Percentiles rank a stretch among this genome's conserved stretches.
phyloP scores from a whole-genome alignment of 371 early-diverging fungal genomes.

The Mortierella sp. region DNA sequence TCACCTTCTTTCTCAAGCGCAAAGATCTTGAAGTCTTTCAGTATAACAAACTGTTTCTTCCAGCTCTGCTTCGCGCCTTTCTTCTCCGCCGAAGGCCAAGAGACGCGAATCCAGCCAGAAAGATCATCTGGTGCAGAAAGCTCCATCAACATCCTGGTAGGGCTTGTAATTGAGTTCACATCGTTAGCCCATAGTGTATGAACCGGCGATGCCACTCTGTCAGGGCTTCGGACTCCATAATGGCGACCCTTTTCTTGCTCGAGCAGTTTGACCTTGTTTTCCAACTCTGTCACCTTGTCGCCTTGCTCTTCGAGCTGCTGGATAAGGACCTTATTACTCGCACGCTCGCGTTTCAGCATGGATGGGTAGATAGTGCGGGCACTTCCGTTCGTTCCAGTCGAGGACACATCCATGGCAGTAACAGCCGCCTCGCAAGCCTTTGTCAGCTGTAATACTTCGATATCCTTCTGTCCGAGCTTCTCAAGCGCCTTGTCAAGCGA shows the following conservation, averaged over 20 bases:
- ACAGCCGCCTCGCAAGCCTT: slow-evolving; percentile 48
- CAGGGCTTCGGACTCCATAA: slow-evolving; percentile 33
- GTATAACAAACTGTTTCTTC: slow-evolving; percentile 49
- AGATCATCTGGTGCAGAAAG: slow-evolving; percentile 35
- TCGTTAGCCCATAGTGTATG: slow-evolving; percentile 33
- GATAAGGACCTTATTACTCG: slow-evolving; percentile 49
- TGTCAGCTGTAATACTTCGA: slow-evolving; percentile 38
- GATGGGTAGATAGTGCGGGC: slow-evolving; percentile 51
- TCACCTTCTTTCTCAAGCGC: slow-evolving; percentile 50
- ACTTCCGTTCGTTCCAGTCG: slow-evolving; percentile 27
- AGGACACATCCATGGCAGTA: slow-evolving; percentile 38
- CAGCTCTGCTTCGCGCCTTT: slow-evolving; percentile 37
- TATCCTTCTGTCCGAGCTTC: slow-evolving; percentile 29
- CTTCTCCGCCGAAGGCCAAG: slow-evolving; percentile 45
- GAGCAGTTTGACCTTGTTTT: slow-evolving; percentile 32
- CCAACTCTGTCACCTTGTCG: slow-evolving; percentile 51
- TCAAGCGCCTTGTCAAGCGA: slow-evolving; percentile 26
- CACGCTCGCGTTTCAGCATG: slow-evolving; percentile 51
- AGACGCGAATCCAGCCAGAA: slow-evolving; percentile 50
- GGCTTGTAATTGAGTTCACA: slow-evolving; percentile 12
- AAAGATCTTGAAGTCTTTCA: slow-evolving; percentile 43
- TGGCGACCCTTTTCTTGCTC: slow-evolving; percentile 46
- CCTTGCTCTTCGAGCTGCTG: slow-evolving; percentile 53
- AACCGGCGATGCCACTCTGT: slow-evolving; percentile 31
- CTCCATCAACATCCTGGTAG: slow-evolving; percentile 48